phyloP scores from a whole-genome alignment of 2,329 filamentous ascomycete genomes.

The Diaporthe sp. region DNA sequence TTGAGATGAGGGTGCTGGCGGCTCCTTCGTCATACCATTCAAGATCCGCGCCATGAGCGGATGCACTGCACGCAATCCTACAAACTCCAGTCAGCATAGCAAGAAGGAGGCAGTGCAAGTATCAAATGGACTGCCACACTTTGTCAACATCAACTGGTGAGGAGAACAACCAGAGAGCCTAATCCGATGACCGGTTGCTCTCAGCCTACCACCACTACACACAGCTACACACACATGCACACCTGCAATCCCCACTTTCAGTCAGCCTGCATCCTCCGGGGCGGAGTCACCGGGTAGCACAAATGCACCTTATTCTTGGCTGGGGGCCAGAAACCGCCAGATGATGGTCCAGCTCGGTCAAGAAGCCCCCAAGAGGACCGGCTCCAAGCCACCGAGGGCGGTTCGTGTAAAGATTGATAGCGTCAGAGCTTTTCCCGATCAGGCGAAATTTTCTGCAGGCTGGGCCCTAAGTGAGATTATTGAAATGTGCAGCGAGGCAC shows the following conservation, averaged over 20 bases:
- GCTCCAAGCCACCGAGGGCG: neutral
- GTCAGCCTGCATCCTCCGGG: neutral
- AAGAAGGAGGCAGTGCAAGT: neutral
- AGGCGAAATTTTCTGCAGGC: neutral
- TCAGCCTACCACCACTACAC: neutral
- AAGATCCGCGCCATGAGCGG: neutral
- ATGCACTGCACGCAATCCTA: neutral
- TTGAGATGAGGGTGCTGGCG: neutral
- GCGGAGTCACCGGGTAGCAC: neutral
- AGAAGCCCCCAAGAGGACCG: neutral
- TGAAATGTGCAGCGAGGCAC: neutral
- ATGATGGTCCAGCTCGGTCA: neutral
- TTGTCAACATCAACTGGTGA: neutral
- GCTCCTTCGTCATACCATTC: neutral
- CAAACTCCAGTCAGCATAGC: neutral
- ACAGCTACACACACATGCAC: neutral
- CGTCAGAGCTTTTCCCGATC: neutral
- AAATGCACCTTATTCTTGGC: neutral
- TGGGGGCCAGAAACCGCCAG: neutral
- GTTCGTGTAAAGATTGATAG: neutral
- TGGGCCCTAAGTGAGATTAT: neutral
- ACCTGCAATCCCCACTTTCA: neutral
- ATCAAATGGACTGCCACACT: neutral
- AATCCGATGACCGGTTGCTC: neutral
- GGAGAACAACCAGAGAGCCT: neutral